A percentile compares a stretch with the other conserved stretches of the same genome.
These are phyloP conservation scores for Dendrobium chrysotoxum DNA, from an alignment of 106 monocot genomes.

Conservation along the genomic window DNA sequence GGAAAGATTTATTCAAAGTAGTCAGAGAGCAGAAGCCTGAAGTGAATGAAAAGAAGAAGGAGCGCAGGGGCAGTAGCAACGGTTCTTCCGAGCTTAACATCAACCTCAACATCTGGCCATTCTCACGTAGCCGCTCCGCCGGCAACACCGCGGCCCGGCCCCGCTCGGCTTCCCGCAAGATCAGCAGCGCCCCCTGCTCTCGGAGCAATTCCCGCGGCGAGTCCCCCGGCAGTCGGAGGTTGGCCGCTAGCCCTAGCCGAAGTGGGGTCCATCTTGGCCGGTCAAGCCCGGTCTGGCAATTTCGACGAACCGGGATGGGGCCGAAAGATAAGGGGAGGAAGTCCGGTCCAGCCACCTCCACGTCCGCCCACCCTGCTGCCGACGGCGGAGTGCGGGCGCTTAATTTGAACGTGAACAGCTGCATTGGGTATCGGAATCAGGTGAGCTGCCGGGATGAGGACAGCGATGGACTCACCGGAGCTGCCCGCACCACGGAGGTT, in stretches of 20 bases:
- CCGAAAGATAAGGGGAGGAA: not conserved
- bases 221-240: constrained; percentile 1
- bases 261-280: constrained; percentile 36
- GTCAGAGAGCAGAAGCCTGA: constrained; percentile 19
- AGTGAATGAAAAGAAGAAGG: constrained; percentile 17
- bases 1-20: constrained; percentile 64
- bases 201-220: constrained; percentile 53
- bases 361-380: not conserved
- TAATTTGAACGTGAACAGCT: constrained; percentile 16
- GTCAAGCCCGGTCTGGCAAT: constrained; percentile 38
- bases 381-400: constrained; percentile 1
- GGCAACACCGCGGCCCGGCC: constrained; percentile 26
- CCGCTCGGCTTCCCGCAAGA: constrained; percentile 22
- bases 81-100: constrained; percentile 51
- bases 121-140: constrained; percentile 78
- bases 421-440: constrained; percentile 15
- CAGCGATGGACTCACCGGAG: not conserved
- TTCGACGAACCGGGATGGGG: constrained; percentile 3
- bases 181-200: constrained; percentile 86
- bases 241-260: constrained; percentile 3
- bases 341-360: not conserved
- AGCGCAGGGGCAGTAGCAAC: not conserved
- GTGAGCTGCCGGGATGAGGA: constrained; percentile 3
- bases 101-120: constrained; percentile 74
- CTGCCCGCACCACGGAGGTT: not conserved